Conservation (phyloP, 345 rosid species). For the Acer campestre region DNA sequence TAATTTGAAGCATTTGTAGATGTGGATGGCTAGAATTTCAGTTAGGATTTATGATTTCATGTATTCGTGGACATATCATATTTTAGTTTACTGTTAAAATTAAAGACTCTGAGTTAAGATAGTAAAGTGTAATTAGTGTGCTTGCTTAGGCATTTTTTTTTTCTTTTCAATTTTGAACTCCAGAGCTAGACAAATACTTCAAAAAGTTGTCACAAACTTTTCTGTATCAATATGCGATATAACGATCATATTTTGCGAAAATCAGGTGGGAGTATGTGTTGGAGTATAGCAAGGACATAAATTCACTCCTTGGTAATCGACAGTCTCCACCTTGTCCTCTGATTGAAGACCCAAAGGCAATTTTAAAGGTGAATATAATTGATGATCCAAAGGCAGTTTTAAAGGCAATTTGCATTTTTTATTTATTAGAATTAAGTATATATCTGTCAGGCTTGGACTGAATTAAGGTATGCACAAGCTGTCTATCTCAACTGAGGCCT, state of each 20-base stretch:
- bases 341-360: slow-evolving; percentile 64
- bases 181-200: background rate
- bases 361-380: slow-evolving; percentile 50
- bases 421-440: background rate
- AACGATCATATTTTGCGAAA: slow-evolving; percentile 11
- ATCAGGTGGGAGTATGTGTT: slow-evolving; percentile 84
- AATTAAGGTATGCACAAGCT: background rate
- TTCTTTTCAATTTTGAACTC: background rate
- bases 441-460: background rate
- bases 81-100: background rate
- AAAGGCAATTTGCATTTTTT: background rate
- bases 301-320: slow-evolving; percentile 57
- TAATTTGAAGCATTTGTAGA: background rate
- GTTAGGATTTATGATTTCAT: background rate
- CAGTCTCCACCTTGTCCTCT: slow-evolving; percentile 35
- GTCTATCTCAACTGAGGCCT: background rate
- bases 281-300: slow-evolving; percentile 89
- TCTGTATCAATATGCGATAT: background rate
- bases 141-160: background rate
- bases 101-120: background rate
- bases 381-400: background rate
- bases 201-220: background rate
- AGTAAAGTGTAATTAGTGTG: background rate
- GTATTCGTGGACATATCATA: background rate
- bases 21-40: background rate